A percentile compares a stretch with the other conserved stretches of the same genome.
Conservation (phyloP, 2,329 filamentous ascomycete genomes). For the Aspergillus sp. region DNA sequence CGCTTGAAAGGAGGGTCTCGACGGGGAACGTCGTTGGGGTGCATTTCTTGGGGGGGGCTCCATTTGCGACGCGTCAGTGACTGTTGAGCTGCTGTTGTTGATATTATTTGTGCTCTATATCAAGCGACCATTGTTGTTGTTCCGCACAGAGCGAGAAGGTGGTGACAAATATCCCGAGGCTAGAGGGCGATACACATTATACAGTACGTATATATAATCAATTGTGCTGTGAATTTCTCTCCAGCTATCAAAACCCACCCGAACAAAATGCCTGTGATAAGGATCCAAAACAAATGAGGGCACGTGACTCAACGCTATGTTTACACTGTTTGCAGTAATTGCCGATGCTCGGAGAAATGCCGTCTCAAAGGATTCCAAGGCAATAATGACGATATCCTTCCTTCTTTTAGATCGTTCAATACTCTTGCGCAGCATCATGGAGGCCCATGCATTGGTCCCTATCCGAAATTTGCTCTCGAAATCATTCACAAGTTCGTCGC, state of each 20-base stretch:
- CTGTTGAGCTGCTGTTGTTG: slow-evolving; percentile 53
- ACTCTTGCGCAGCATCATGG: slow-evolving; percentile 22
- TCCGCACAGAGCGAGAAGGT: background rate
- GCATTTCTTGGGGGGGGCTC: slow-evolving; percentile 24
- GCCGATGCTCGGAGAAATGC: slow-evolving; percentile 6
- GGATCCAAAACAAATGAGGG: background rate
- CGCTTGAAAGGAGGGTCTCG: slow-evolving; percentile 63
- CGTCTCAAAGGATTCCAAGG: background rate
- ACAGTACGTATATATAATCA: background rate
- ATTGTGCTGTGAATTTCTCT: background rate
- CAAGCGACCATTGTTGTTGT: slow-evolving; percentile 4
- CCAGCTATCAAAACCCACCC: background rate
- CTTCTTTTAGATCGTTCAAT: slow-evolving; percentile 9
- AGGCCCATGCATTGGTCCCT: slow-evolving; percentile 21
- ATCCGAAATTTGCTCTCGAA: slow-evolving; percentile 20
- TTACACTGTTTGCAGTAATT: slow-evolving; percentile 37
- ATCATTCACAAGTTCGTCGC: background rate
- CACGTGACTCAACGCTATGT: slow-evolving; percentile 17
- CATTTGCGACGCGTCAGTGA: slow-evolving; percentile 43
- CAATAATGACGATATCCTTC: slow-evolving; percentile 9
- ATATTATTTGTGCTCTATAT: slow-evolving; percentile 51
- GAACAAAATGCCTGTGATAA: background rate
- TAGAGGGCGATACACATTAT: background rate
- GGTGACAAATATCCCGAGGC: background rate
- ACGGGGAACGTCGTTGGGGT: slow-evolving; percentile 28